A percentile compares a stretch with the other conserved stretches of the same genome.
Conservation (phyloP, 768 basidiomycete genomes). For the Lactifluus echinatus region DNA sequence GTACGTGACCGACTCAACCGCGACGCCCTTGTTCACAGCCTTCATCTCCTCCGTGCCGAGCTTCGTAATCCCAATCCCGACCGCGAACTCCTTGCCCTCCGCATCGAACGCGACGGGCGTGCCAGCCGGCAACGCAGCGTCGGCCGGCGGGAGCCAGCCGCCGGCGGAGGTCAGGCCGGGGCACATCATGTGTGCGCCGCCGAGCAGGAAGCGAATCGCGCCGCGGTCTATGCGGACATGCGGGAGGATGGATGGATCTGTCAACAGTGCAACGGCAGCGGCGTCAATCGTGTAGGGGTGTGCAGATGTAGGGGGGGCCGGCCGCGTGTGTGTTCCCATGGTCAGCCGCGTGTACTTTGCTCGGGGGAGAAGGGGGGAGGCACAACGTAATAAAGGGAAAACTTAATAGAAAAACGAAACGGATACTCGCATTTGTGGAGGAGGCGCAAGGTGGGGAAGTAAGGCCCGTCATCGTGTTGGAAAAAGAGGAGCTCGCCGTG, state of each 20-base stretch:
- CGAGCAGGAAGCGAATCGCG: constrained; percentile 93
- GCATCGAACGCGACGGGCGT: constrained; percentile 83
- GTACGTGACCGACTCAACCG: constrained; percentile 79
- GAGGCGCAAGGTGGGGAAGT: constrained; percentile 80
- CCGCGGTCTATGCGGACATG: constrained; percentile 89
- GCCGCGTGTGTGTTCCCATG: neutral
- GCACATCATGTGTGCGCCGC: constrained; percentile 94
- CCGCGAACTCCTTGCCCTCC: constrained; percentile 92
- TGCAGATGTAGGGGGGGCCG: neutral
- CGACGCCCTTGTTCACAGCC: constrained; percentile 81
- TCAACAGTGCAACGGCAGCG: no score
- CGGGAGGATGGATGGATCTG: constrained; percentile 89
- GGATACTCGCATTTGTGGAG: constrained; percentile 75
- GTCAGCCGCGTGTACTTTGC: neutral
- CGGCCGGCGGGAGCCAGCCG: constrained; percentile 73
- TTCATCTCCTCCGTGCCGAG: constrained; percentile 85
- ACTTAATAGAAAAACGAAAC: neutral
- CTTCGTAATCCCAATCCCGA: constrained; percentile 78
- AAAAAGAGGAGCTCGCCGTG: constrained; percentile 85
- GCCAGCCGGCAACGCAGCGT: constrained; percentile 57
- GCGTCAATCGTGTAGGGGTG: neutral
- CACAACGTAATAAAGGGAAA: no score
- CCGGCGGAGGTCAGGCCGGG: constrained; percentile 93
- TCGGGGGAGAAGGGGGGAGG: no score
- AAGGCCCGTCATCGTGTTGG: constrained; percentile 93